Evolutionary conservation across 768 basidiomycete species (phyloP), one percentile per base, ranked within the genome.

Genomic region (Mrakia frigida): DNA sequence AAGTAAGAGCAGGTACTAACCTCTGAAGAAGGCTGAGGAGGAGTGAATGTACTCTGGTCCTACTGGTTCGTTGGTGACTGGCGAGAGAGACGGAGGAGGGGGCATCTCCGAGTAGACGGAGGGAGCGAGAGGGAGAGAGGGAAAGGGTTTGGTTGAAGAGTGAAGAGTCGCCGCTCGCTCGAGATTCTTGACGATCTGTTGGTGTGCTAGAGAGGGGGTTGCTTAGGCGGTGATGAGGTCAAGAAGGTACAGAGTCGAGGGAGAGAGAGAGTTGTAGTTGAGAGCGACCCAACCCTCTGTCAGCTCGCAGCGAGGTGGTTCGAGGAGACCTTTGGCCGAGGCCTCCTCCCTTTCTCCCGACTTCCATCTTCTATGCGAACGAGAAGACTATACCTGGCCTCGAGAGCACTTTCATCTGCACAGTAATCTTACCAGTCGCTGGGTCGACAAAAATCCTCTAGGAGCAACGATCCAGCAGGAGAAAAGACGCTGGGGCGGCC

Each of bases 71-170:
- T 88, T 87, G 3, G 89, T 90, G 33, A 87, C 86, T 6, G 89
- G 88, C 6, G 90, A 90, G 13, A 84, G 81, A 6, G 84, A 81
- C n/a, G 90, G 89, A 35, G 88, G 86, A 65, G 80, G 79, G 52
- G 89, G 88, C 89, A 90, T 90, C 43, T 13, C 70, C 39, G 59
- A 52, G 14, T 10, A 39, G 43, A 31, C 41, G 25, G 35, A 41
- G 13, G 50, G n/a, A 25, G 65, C 65, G 65, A 68, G 37, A 68
- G 65, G 21, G 37, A 6, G 25, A 21, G 35, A 3, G 63, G 37
- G 35, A 28, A 35, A 18, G 61, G 25, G 61, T 10, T 35, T 21
- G 13, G n/a, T 18, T 16, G 13, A n/a, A 28, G 60, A 28, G 56
- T 11, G 56, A n/a, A 21, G 18, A 59, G 56, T n/a, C 10, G 60